Percentiles rank a stretch among this genome's conserved stretches.
Evolutionary conservation across 108 stramenopile genomes (phyloP).

Genomic region (Conticribra weissflogii): DNA sequence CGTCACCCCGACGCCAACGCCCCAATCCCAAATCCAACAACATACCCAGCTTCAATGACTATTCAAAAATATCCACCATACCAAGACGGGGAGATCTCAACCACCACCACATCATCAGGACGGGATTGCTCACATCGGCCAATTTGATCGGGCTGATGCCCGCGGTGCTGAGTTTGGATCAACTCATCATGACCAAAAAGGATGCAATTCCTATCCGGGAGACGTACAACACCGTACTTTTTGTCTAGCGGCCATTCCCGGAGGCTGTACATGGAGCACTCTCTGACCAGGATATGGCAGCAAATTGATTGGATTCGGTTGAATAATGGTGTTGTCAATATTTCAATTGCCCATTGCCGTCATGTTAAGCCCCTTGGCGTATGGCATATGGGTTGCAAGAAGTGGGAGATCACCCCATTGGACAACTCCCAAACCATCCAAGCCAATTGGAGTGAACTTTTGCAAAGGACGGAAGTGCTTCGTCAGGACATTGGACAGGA

Average conservation of each 20-base stretch:
- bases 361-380: conserved; percentile 78
- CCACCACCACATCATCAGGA: conserved; percentile 64
- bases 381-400: conserved; percentile 76
- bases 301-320: conserved; percentile 76
- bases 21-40: background rate
- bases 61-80: conserved; percentile 33
- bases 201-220: conserved; percentile 68
- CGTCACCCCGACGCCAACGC: conserved; percentile 64
- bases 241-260: conserved; percentile 63
- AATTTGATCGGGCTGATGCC: conserved; percentile 68
- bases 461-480: conserved; percentile 75
- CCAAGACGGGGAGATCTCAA: conserved; percentile 69
- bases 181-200: conserved; percentile 61
- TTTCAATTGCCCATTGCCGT: conserved; percentile 78
- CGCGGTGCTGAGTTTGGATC: conserved; percentile 63
- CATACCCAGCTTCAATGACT: conserved; percentile 7
- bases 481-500: conserved; percentile 62
- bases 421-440: conserved; percentile 70
- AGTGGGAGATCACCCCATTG: conserved; percentile 58
- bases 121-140: conserved; percentile 65
- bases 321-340: conserved; percentile 70
- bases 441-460: conserved; percentile 69
- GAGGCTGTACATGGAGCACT: conserved; percentile 86
- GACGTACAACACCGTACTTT: conserved; percentile 77
- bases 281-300: conserved; percentile 71